phyloP scores from a whole-genome alignment of 1,284 basidiomycete species.

The Irpex sp. region DNA sequence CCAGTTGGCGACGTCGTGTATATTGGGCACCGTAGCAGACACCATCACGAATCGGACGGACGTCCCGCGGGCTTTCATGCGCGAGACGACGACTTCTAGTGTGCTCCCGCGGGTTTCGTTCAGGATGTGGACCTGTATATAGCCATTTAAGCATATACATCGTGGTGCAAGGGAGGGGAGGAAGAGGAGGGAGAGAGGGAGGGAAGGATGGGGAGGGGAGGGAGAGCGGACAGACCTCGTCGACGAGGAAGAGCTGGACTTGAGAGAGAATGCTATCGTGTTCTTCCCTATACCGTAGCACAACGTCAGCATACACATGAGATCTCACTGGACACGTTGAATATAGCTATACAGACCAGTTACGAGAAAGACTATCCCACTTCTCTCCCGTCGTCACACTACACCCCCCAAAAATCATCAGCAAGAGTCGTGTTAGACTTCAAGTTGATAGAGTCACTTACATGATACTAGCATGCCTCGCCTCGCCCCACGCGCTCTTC shows the following conservation, averaged over 20 bases:
- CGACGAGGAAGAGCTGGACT: conserved; percentile 81
- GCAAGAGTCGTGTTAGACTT: too few relatives aligned
- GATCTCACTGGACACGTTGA: too few relatives aligned
- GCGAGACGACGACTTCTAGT: conserved; percentile 88
- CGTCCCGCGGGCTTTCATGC: conserved; percentile 81
- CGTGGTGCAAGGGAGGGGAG: too few relatives aligned
- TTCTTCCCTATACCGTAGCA: conserved; percentile 46
- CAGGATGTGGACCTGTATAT: conserved; percentile 80
- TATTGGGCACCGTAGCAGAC: conserved; percentile 94
- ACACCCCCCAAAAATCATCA: not conserved
- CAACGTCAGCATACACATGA: too few relatives aligned
- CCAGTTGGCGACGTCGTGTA: conserved; percentile 88
- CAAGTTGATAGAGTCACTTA: conserved; percentile 22
- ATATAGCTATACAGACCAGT: conserved; percentile 46
- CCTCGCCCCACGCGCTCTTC: conserved; percentile 64
- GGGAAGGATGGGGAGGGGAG: not conserved
- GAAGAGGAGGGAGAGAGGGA: not conserved
- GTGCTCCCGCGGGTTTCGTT: conserved; percentile 88
- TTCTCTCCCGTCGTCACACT: conserved; percentile 91
- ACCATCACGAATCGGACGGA: conserved; percentile 82
- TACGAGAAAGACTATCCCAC: conserved; percentile 88
- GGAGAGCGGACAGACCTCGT: conserved; percentile 60
- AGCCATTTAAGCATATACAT: not conserved
- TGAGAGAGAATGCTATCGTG: conserved; percentile 64
- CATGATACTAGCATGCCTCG: conserved; percentile 76